Conservation (phyloP, 768 basidiomycete species). For the Cubamyces sp. region DNA sequence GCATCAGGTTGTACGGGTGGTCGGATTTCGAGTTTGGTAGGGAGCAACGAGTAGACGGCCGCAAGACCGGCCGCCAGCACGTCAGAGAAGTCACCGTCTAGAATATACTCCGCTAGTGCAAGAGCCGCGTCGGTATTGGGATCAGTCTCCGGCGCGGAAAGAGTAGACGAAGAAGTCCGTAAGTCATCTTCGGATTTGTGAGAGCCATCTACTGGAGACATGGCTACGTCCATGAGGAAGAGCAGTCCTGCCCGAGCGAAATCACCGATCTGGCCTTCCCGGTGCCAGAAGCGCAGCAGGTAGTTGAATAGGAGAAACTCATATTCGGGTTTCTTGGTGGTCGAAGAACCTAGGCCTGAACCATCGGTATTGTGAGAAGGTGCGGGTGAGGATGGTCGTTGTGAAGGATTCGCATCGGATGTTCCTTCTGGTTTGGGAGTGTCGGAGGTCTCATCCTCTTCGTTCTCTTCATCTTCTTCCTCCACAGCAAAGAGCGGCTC, state of each 20-base stretch:
- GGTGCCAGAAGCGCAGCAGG: slow-evolving; percentile 91
- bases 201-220: slow-evolving; percentile 70
- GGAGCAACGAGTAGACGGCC: slow-evolving; percentile 90
- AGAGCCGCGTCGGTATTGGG: slow-evolving; percentile 85
- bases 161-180: slow-evolving; percentile 34
- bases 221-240: slow-evolving; percentile 95
- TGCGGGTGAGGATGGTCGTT: slow-evolving; percentile 55
- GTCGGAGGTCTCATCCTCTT: not conserved
- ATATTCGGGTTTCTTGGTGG: slow-evolving; percentile 76
- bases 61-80: slow-evolving; percentile 92
- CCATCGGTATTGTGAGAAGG: slow-evolving; percentile 63
- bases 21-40: slow-evolving; percentile 80
- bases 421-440: slow-evolving; percentile 16
- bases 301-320: slow-evolving; percentile 97
- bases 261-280: slow-evolving; percentile 93
- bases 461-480: slow-evolving; percentile 67
- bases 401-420: slow-evolving; percentile 7
- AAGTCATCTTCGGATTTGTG: slow-evolving; percentile 43
- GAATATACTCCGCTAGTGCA: slow-evolving; percentile 88
- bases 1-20: slow-evolving; percentile 46
- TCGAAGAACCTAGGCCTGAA: slow-evolving; percentile 47
- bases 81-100: slow-evolving; percentile 98
- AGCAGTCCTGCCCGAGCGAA: slow-evolving; percentile 89
- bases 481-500: slow-evolving; percentile 77
- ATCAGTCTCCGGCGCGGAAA: slow-evolving; percentile 47